These are phyloP conservation scores for Sanghuangporus baumii DNA, from an alignment of 1,284 basidiomycete species.

Conservation along the genomic window DNA sequence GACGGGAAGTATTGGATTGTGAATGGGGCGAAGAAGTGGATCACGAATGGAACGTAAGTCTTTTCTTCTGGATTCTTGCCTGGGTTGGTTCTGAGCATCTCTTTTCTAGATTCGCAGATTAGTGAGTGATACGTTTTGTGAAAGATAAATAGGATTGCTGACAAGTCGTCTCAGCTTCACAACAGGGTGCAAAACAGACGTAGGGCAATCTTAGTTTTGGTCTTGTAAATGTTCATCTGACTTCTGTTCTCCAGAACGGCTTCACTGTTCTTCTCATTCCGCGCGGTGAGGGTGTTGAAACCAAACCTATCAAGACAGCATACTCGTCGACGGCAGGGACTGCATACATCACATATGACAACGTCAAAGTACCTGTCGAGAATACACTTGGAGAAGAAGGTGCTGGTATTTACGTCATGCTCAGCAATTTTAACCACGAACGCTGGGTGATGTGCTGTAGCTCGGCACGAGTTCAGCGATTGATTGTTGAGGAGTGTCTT, in stretches of 20 bases:
- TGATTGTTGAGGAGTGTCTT: slow-evolving; percentile 66
- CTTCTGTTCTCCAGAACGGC: slow-evolving; percentile 48
- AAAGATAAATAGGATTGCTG: slow-evolving; percentile 38
- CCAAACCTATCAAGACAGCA: slow-evolving; percentile 80
- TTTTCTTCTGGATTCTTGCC: slow-evolving; percentile 3
- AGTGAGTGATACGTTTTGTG: slow-evolving; percentile 29
- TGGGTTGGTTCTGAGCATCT: background rate
- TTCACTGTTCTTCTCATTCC: slow-evolving; percentile 83
- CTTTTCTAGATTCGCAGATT: slow-evolving; percentile 31
- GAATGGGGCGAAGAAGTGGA: slow-evolving; percentile 79
- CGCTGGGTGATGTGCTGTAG: slow-evolving; percentile 68
- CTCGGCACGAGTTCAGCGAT: slow-evolving; percentile 48
- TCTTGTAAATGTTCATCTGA: background rate
- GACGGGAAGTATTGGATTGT: slow-evolving; percentile 85
- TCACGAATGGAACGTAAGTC: slow-evolving; percentile 72
- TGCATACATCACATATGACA: slow-evolving; percentile 84
- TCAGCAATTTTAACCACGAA: slow-evolving; percentile 70
- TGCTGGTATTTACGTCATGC: slow-evolving; percentile 76
- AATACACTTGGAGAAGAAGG: slow-evolving; percentile 84
- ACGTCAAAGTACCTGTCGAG: slow-evolving; percentile 80
- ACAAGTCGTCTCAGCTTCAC: slow-evolving; percentile 42
- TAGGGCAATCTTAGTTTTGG: slow-evolving; percentile 23
- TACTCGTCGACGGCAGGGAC: slow-evolving; percentile 78
- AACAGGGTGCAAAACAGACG: slow-evolving; percentile 56
- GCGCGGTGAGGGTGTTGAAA: slow-evolving; percentile 73